Conservation (phyloP, 768 basidiomycete genomes). For the Lentinula guzmanii region DNA sequence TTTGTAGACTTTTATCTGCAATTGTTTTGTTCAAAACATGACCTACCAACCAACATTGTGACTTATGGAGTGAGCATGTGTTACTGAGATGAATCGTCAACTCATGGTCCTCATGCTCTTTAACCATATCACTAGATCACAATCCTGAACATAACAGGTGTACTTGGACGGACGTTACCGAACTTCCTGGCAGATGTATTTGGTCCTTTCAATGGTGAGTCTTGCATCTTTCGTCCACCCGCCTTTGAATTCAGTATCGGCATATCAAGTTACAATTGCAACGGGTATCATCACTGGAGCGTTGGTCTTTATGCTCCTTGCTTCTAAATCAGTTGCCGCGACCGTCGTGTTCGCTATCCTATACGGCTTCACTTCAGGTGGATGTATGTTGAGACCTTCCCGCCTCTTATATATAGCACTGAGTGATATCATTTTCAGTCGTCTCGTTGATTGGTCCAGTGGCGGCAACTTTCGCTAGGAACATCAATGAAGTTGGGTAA, state of each 20-base stretch:
- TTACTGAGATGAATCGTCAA: not conserved
- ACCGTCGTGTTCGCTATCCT: constrained; percentile 2
- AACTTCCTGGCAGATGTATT: constrained; percentile 2
- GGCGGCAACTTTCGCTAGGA: constrained; percentile 2
- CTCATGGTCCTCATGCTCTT: not conserved
- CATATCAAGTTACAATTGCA: not conserved
- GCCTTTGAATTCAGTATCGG: not conserved
- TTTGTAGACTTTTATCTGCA: constrained; percentile 6
- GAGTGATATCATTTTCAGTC: not conserved
- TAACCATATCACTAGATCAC: not conserved
- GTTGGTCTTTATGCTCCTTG: constrained; percentile 2
- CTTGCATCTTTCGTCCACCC: not conserved
- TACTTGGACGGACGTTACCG: constrained; percentile 2
- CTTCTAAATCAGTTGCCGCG: not conserved
- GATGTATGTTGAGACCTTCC: constrained; percentile 2
- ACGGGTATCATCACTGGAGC: not conserved
- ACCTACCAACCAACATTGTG: constrained; percentile 2
- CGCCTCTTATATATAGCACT: not conserved
- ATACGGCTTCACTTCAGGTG: constrained; percentile 6
- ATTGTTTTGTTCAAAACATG: constrained; percentile 4
- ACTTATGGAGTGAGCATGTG: constrained; percentile 3
- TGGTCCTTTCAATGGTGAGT: constrained; percentile 4
- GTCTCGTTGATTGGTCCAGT: constrained; percentile 5
- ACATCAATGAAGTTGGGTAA: constrained; percentile 8
- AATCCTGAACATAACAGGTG: constrained; percentile 1